Evolutionary conservation across 1,284 basidiomycete species (phyloP).

Genomic region (Ceratobasidium sp.): DNA sequence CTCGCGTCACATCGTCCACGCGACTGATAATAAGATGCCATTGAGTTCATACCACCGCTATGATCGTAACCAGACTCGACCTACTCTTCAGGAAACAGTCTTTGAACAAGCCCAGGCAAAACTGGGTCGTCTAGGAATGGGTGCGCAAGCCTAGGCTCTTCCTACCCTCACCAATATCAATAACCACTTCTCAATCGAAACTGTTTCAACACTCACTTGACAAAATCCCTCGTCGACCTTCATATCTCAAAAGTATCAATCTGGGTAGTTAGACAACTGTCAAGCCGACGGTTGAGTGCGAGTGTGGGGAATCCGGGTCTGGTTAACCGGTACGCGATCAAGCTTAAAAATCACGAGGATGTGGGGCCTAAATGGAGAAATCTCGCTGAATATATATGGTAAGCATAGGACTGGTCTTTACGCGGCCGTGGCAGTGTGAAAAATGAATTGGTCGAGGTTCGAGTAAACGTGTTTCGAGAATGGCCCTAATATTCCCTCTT

Average conservation of each 20-base stretch:
- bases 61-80: not conserved
- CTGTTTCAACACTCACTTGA: constrained; percentile 55
- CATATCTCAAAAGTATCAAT: constrained; percentile 56
- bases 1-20: constrained; percentile 61
- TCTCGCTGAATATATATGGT: not conserved
- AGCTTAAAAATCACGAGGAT: not conserved
- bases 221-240: constrained; percentile 73
- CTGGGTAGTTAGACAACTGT: not conserved
- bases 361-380: not conserved
- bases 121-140: constrained; percentile 69
- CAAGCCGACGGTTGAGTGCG: not conserved
- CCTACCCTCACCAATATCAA: not conserved
- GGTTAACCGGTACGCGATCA: not conserved
- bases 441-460: not conserved
- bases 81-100: constrained; percentile 63
- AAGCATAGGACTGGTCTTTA: no score
- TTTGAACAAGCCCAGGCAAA: constrained; percentile 65
- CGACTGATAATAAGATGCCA: constrained; percentile 50
- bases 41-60: no score
- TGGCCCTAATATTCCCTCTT: no score
- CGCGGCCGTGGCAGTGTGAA: not conserved
- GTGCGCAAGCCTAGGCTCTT: constrained; percentile 62
- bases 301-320: not conserved
- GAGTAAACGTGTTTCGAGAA: not conserved
- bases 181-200: constrained; percentile 10